A percentile compares a stretch with the other conserved stretches of the same genome.
phyloP scores from a whole-genome alignment of 2,329 filamentous ascomycete genomes.

The Drechslerella coelobrocha region DNA sequence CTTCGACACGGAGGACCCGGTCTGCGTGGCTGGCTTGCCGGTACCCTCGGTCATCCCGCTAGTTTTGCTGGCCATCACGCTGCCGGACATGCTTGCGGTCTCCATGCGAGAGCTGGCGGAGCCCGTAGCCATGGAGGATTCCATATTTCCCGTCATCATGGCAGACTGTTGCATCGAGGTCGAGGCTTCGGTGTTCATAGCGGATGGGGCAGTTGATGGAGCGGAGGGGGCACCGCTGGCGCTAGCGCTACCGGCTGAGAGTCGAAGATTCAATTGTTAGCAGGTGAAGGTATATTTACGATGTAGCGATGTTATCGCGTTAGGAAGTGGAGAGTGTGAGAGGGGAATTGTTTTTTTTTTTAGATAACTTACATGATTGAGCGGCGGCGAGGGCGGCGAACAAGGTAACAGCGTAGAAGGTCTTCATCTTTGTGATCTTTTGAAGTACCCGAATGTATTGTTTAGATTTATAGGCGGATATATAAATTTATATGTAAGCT shows the following conservation, averaged over 20 bases:
- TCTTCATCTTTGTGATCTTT: conserved; percentile 29
- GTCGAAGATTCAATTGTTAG: background rate
- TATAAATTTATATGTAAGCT: too few species aligned
- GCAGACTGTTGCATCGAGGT: too few species aligned
- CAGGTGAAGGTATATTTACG: too few species aligned
- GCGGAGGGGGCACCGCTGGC: background rate
- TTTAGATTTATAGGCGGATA: background rate
- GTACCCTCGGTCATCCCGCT: background rate
- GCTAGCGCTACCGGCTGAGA: background rate
- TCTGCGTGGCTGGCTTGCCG: background rate
- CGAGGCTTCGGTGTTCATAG: background rate
- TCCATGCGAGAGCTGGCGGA: too few species aligned
- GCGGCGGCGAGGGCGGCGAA: conserved; percentile 30
- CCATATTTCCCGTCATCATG: too few species aligned
- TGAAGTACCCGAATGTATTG: conserved; percentile 8
- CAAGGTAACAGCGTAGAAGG: conserved; percentile 20
- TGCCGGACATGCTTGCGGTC: background rate
- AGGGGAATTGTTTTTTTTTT: too few species aligned
- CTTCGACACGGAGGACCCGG: too few species aligned
- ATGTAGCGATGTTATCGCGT: too few species aligned
- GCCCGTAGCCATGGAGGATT: too few species aligned
- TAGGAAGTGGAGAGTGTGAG: too few species aligned
- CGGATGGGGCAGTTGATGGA: background rate
- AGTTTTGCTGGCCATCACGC: background rate
- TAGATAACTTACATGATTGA: conserved; percentile 1